Percentiles rank a stretch among this genome's conserved stretches.
These are phyloP conservation scores for thale cress (Arabidopsis thaliana) DNA, from an alignment of 345 rosid genomes.

Conservation along the genomic window TAIR10.1 NC_003075.7:11330501-11331000, in stretches of 20 bases:
- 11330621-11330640: constrained; percentile 19
- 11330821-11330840: constrained; percentile 87
- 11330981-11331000: constrained; percentile 64
- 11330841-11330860: constrained; percentile 73
- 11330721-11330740: constrained; percentile 64
- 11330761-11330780: not conserved
- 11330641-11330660: constrained; percentile 44
- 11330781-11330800: not conserved
- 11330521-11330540: constrained; percentile 69
- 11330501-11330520: constrained; percentile 72
- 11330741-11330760: too few species aligned
- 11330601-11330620: constrained; percentile 7
- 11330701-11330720: constrained; percentile 90
- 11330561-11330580: constrained; percentile 77
- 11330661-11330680: constrained; percentile 40
- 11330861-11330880: constrained; percentile 75
- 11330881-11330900: constrained; percentile 86
- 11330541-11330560: constrained; percentile 74
- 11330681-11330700: constrained; percentile 76
- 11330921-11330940: constrained; percentile 93
- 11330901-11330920: constrained; percentile 67
- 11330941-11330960: constrained; percentile 93
- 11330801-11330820: not conserved
- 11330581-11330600: constrained; percentile 62
- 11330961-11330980: constrained; percentile 96